Conservation (phyloP, 106 monocot species). For the Dendrobium chrysotoxum region DNA sequence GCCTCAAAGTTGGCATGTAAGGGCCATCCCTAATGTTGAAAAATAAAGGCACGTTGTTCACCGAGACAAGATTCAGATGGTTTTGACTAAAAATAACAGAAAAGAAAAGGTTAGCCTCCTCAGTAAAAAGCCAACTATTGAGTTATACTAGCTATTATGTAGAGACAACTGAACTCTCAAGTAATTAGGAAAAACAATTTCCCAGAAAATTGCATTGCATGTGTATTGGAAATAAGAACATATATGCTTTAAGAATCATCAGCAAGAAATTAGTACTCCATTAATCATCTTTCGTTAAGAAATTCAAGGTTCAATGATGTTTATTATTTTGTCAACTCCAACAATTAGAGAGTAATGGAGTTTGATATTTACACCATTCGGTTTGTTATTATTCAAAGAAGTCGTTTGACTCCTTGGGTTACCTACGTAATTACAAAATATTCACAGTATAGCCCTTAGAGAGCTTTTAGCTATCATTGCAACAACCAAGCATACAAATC, state of each 20-base stretch:
- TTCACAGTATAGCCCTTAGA: no score
- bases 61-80: constrained; percentile 93
- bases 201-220: background rate
- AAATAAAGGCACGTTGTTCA: constrained; percentile 94
- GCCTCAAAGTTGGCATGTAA: constrained; percentile 98
- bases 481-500: no score
- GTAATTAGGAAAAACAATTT: background rate
- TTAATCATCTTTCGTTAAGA: no score
- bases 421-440: no score
- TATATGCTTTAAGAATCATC: background rate
- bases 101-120: constrained; percentile 8
- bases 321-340: no score
- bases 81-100: constrained; percentile 64
- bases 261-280: background rate
- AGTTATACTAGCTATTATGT: background rate
- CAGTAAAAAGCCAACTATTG: background rate
- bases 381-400: no score
- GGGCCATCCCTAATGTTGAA: constrained; percentile 99
- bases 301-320: no score
- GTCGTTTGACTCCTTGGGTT: no score
- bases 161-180: background rate
- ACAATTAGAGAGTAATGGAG: no score
- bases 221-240: background rate
- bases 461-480: no score
- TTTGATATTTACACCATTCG: no score